Conservation (phyloP, 192 early-diverging fungal genomes). For the Podila epigama region DNA sequence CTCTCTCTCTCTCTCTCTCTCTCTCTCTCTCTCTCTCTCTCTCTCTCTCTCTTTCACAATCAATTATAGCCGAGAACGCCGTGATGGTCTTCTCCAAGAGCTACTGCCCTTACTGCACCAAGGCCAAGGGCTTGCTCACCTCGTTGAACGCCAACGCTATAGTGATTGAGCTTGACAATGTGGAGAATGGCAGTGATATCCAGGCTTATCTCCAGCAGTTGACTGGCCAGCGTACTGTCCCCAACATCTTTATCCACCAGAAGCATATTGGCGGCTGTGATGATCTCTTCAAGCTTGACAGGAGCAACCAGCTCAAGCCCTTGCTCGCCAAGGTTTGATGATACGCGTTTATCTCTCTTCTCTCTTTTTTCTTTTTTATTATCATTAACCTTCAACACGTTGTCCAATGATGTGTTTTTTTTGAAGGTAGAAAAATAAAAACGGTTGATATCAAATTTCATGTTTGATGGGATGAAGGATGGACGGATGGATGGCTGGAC, state of each 20-base stretch:
- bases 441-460: too few species aligned
- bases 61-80: slow-evolving; percentile 34
- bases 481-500: too few species aligned
- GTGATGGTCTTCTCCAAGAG: slow-evolving; percentile 82
- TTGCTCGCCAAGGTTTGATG: slow-evolving; percentile 50
- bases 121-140: slow-evolving; percentile 58
- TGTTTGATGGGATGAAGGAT: too few species aligned
- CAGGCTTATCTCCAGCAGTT: slow-evolving; percentile 62
- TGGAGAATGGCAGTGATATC: slow-evolving; percentile 59
- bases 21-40: not conserved
- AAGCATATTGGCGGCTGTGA: slow-evolving; percentile 76
- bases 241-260: slow-evolving; percentile 74
- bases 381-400: not conserved
- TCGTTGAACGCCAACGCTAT: slow-evolving; percentile 44
- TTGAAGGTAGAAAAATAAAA: too few species aligned
- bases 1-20: not conserved
- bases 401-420: too few species aligned
- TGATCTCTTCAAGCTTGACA: slow-evolving; percentile 52
- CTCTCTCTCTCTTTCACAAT: not conserved
- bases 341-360: not conserved
- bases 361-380: not conserved
- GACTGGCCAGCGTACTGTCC: slow-evolving; percentile 77
- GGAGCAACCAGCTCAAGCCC: slow-evolving; percentile 52
- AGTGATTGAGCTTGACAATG: slow-evolving; percentile 63
- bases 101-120: slow-evolving; percentile 73